Evolutionary conservation across 805 yeast genomes (phyloP).

Genomic region (Helenozyma rhizophorensis): DNA sequence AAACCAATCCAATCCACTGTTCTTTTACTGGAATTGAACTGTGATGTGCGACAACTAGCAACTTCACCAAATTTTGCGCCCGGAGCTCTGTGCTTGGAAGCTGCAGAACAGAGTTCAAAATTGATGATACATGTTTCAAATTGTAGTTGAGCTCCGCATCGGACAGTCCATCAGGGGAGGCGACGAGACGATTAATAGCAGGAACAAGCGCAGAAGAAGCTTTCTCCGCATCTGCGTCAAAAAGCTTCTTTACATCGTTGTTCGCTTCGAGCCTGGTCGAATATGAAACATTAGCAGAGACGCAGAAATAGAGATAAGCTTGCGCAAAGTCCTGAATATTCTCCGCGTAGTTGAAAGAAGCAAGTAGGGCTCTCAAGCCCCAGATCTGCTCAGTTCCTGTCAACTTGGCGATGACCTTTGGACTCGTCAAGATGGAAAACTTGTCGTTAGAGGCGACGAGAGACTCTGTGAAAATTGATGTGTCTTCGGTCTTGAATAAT

Average conservation of each 20-base stretch:
- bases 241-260: constrained; percentile 26
- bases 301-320: constrained; percentile 45
- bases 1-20: constrained; percentile 78
- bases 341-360: constrained; percentile 20
- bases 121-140: constrained; percentile 19
- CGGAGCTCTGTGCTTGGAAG: constrained; percentile 12
- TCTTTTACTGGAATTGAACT: constrained; percentile 30
- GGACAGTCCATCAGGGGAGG: constrained; percentile 9
- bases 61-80: constrained; percentile 15
- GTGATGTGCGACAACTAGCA: constrained; percentile 29
- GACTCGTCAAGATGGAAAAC: constrained; percentile 45
- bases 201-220: constrained; percentile 42
- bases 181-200: constrained; percentile 33
- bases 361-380: constrained; percentile 45
- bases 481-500: constrained; percentile 18
- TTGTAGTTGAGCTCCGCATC: constrained; percentile 14
- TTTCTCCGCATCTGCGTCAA: constrained; percentile 12
- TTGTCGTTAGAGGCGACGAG: constrained; percentile 35
- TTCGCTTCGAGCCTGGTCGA: constrained; percentile 32
- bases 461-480: constrained; percentile 28
- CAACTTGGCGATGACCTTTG: constrained; percentile 50
- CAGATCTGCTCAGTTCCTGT: constrained; percentile 45
- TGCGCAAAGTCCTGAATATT: constrained; percentile 31
- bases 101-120: constrained; percentile 25
- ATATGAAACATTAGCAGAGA: constrained; percentile 37